Conservation (phyloP, 768 basidiomycete genomes). For the Podaxis carcinomalis region DNA sequence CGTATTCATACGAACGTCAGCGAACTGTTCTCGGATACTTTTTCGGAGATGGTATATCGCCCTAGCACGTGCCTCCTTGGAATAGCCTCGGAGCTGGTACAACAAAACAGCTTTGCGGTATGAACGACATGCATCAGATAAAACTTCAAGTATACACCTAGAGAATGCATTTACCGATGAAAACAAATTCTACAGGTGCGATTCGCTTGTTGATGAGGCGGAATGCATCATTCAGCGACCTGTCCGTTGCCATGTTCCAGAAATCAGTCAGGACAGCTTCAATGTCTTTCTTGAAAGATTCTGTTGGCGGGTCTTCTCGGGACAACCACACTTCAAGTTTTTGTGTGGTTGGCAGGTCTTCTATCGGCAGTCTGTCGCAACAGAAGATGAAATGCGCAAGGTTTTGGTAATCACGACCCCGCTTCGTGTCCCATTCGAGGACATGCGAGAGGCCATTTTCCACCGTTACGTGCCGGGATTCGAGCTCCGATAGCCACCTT, state of each 20-base stretch:
- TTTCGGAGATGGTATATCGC: conserved; percentile 56
- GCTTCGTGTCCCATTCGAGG: conserved; percentile 60
- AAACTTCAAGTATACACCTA: neutral
- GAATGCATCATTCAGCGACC: conserved; percentile 43
- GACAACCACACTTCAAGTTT: conserved; percentile 55
- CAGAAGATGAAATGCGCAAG: conserved; percentile 68
- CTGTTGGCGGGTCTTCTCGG: conserved; percentile 36
- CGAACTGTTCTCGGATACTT: conserved; percentile 49
- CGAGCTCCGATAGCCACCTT: conserved; percentile 60
- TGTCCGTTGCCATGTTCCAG: conserved; percentile 44
- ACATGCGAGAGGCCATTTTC: conserved; percentile 54
- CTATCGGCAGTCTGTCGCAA: conserved; percentile 49
- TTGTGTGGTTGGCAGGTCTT: conserved; percentile 46
- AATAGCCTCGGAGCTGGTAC: conserved; percentile 43
- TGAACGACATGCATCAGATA: neutral
- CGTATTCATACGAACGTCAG: conserved; percentile 63
- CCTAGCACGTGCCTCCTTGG: conserved; percentile 43
- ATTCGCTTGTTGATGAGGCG: conserved; percentile 52
- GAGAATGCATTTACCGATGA: conserved; percentile 53
- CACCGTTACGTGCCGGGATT: conserved; percentile 49
- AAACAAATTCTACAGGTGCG: conserved; percentile 76
- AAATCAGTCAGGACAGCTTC: conserved; percentile 49
- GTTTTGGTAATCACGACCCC: conserved; percentile 75
- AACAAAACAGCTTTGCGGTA: conserved; percentile 56
- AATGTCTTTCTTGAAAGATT: conserved; percentile 50